phyloP scores from a whole-genome alignment of 1,139 yeast genomes.

The Lodderomyces parapsilosis region DNA sequence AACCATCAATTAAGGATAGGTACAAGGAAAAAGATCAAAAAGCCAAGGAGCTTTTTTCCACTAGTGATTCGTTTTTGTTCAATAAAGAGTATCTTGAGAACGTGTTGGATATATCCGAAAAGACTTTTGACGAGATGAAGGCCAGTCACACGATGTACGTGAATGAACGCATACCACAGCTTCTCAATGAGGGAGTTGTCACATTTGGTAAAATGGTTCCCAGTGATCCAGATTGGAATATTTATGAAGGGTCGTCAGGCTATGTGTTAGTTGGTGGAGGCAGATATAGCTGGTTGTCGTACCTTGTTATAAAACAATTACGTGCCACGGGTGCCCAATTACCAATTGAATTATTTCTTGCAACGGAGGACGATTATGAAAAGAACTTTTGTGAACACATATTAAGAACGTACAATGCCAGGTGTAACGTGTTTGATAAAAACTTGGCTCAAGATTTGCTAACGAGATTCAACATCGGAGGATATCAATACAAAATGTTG shows the following conservation, averaged over 20 bases:
- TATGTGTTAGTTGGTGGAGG: slow-evolving; percentile 48
- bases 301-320: slow-evolving; percentile 41
- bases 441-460: slow-evolving; percentile 23
- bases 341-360: slow-evolving; percentile 52
- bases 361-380: slow-evolving; percentile 50
- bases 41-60: slow-evolving; percentile 32
- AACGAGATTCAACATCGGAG: slow-evolving; percentile 40
- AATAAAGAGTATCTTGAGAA: slow-evolving; percentile 39
- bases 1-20: slow-evolving; percentile 34
- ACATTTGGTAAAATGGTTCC: slow-evolving; percentile 41
- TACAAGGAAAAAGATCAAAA: slow-evolving; percentile 28
- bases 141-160: slow-evolving; percentile 34
- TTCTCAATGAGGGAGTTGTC: slow-evolving; percentile 27
- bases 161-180: slow-evolving; percentile 27
- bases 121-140: slow-evolving; percentile 29
- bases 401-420: slow-evolving; percentile 51
- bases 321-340: slow-evolving; percentile 38
- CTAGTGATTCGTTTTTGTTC: slow-evolving; percentile 28
- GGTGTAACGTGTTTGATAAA: slow-evolving; percentile 51
- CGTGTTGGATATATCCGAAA: slow-evolving; percentile 37
- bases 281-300: slow-evolving; percentile 44
- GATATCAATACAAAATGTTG: slow-evolving; percentile 63
- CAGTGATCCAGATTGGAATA: slow-evolving; percentile 36
- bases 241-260: slow-evolving; percentile 36
- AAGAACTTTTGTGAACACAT: slow-evolving; percentile 50